These are phyloP conservation scores for Exobasidium cylindrosporum DNA, from an alignment of 1,284 basidiomycete genomes.

Conservation along the genomic window DNA sequence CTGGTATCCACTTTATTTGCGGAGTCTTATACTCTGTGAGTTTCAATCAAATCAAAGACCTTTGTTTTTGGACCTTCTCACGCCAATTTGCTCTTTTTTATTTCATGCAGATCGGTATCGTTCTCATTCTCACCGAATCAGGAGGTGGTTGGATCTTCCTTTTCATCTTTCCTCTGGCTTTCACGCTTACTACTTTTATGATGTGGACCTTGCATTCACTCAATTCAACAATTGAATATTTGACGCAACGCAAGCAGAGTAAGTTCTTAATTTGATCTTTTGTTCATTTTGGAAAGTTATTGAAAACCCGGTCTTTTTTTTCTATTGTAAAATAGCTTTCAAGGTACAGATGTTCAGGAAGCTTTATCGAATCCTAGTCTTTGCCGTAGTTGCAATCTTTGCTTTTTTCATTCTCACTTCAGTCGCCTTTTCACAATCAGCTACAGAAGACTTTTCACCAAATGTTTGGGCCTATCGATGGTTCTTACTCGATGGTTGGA, in stretches of 20 bases:
- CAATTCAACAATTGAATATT: conserved; percentile 43
- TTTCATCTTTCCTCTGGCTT: conserved; percentile 81
- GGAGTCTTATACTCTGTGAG: conserved; percentile 66
- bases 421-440: conserved; percentile 81
- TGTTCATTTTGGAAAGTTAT: no score
- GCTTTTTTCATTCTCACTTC: conserved; percentile 78
- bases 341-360: conserved; percentile 58
- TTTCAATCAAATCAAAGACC: no score
- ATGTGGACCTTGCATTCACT: conserved; percentile 68
- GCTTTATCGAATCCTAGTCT: conserved; percentile 81
- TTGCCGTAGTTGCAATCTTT: conserved; percentile 75
- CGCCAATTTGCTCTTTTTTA: background rate
- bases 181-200: conserved; percentile 88
- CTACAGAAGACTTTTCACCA: conserved; percentile 88
- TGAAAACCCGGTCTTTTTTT: background rate
- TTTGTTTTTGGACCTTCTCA: no score
- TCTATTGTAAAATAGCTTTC: conserved; percentile 22
- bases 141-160: conserved; percentile 55
- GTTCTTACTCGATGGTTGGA: conserved; percentile 96
- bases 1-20: conserved; percentile 83
- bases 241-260: conserved; percentile 46
- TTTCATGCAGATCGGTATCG: conserved; percentile 9
- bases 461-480: conserved; percentile 90
- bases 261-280: no score
- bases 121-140: conserved; percentile 74